Base-by-base conservation (phyloP, 306 rosid genomes). In the Dalbergia cultrata region DNA sequence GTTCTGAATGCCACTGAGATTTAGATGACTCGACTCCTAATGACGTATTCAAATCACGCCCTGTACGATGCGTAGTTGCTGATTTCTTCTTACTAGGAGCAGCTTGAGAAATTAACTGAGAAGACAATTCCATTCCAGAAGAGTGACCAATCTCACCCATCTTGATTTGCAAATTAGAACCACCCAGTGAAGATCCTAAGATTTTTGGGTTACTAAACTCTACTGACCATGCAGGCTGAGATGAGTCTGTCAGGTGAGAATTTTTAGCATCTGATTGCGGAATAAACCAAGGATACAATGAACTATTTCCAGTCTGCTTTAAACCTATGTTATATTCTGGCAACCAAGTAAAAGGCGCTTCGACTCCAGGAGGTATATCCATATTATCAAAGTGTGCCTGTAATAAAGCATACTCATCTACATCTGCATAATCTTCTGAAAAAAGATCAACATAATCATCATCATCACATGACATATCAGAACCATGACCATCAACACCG, bases 371-470 rank as follows among this genome's bases (percentile, higher is more conserved):
- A 77, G 98, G 98, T 78, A 91, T 85, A 81, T 89, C 88, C 74
- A 84, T 83, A 33, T 83, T 78, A 85, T 94, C 98, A 77, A 94
- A 92, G 49, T 87, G 94, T 61, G 92, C 85, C 88, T 94, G 97
- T 80, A 91, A 73, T 50, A 75, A 57, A 31, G 91, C 83, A 80
- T 91, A 92, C 70, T 85, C 82, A 43, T 93, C 95, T 34, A 84
- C 70, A 50, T 91, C 92, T 86, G 82, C 84, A 67, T 81, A 81
- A 11, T 92, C 93, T 31, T 92, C 96, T 0, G 77, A 52, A 70
- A 70, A 70, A 61, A 39, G 31, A 85, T 75, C 82, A n/a, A 60
- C 21, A 72, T 49, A 85, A 44, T 76, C 86, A 58, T 85, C 89
- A 3, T 88, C 82, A 0, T 81, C 93, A 60, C 34, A 69, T 53